Percentiles rank a stretch among this genome's conserved stretches.
Conservation (phyloP, 345 rosid species). For the Melaleuca quinquenervia region DNA sequence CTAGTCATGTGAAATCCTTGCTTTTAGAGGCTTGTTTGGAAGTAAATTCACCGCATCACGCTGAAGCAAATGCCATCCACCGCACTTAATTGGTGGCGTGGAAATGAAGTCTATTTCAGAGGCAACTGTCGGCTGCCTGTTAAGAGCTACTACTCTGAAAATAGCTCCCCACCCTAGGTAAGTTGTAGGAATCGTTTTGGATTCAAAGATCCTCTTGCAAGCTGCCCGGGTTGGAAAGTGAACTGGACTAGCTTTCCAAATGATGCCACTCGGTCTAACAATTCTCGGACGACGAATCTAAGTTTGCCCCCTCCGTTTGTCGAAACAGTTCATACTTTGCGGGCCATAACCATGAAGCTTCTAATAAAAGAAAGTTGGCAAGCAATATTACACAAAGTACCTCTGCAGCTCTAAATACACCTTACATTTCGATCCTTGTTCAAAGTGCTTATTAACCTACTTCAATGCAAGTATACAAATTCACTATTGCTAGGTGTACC, state of each 20-base stretch:
- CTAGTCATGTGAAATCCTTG: neutral
- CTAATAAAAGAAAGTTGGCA: neutral
- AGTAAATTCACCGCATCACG: neutral
- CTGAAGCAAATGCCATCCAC: neutral
- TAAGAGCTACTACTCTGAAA: neutral
- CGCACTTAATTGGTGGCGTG: neutral
- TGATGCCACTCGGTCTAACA: neutral
- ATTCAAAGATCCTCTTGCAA: neutral
- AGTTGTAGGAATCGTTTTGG: neutral
- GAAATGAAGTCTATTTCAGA: neutral
- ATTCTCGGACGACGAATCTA: neutral
- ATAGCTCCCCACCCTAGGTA: neutral
- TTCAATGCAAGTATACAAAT: neutral
- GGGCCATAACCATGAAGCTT: neutral
- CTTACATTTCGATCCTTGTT: neutral
- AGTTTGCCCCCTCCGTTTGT: no score
- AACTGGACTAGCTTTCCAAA: neutral
- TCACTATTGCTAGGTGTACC: neutral
- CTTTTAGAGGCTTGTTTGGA: neutral
- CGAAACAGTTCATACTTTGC: neutral
- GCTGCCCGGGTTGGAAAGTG: neutral
- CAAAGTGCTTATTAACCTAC: neutral
- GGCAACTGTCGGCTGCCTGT: neutral
- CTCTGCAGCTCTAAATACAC: neutral
- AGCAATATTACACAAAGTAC: neutral